Percentiles rank a stretch among this genome's conserved stretches.
These are phyloP conservation scores for Penicillium sp. DNA, from an alignment of 2,329 filamentous ascomycete species.

Conservation along the genomic window DNA sequence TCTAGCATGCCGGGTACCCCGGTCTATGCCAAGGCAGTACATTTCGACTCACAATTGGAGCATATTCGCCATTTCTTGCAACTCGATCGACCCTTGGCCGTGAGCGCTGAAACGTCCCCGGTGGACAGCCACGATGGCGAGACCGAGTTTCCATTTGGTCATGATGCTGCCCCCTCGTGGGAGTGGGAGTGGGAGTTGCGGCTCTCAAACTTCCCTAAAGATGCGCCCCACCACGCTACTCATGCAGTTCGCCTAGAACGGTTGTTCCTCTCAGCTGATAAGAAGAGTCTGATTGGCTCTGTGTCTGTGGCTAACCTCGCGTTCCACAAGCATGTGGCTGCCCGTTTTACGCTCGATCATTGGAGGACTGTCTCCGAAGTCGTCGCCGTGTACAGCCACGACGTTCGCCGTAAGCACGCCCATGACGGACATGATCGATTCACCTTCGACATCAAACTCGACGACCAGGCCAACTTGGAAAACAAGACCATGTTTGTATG, in stretches of 20 bases:
- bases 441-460: slow-evolving; percentile 90
- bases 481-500: slow-evolving; percentile 92
- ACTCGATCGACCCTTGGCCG: slow-evolving; percentile 91
- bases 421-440: slow-evolving; percentile 81
- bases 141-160: slow-evolving; percentile 81
- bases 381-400: slow-evolving; percentile 81
- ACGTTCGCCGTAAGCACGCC: slow-evolving; percentile 70
- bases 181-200: slow-evolving; percentile 91
- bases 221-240: slow-evolving; percentile 65
- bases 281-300: slow-evolving; percentile 82
- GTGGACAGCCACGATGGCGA: slow-evolving; percentile 88
- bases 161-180: slow-evolving; percentile 60
- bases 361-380: slow-evolving; percentile 99
- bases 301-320: slow-evolving; percentile 86
- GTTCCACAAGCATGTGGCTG: slow-evolving; percentile 87
- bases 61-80: slow-evolving; percentile 96
- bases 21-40: slow-evolving; percentile 94
- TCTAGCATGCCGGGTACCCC: slow-evolving; percentile 98
- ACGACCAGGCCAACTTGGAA: slow-evolving; percentile 89
- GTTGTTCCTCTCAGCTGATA: slow-evolving; percentile 85
- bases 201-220: slow-evolving; percentile 79
- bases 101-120: slow-evolving; percentile 92
- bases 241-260: slow-evolving; percentile 79
- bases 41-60: slow-evolving; percentile 95
- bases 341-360: slow-evolving; percentile 93